Conservation (phyloP, 148 eudicot species). For the Vaccinium vitisidaea region DNA sequence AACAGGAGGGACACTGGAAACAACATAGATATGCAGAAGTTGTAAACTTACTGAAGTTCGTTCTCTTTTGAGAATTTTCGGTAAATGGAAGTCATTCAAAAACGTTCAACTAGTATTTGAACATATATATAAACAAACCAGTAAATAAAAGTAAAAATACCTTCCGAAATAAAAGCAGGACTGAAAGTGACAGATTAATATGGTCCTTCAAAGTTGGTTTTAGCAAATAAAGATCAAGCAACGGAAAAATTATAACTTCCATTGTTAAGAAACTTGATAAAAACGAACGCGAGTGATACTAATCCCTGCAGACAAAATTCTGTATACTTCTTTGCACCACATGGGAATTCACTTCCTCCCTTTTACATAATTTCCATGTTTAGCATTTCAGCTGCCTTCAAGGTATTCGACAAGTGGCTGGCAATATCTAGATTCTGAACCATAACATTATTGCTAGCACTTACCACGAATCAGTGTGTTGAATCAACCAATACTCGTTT, state of each 20-base stretch:
- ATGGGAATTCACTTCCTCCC: not conserved
- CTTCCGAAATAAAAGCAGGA: not conserved
- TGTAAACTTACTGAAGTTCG: not conserved
- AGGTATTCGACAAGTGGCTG: not conserved
- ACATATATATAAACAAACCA: not conserved
- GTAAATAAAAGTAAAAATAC: not conserved
- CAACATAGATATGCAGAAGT: not conserved
- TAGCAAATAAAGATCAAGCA: not conserved
- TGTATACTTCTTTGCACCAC: not conserved
- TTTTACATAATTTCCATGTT: not conserved
- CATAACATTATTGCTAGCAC: too few relatives aligned
- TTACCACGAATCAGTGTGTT: not conserved
- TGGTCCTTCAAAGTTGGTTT: not conserved
- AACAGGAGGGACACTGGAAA: not conserved
- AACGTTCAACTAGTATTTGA: not conserved
- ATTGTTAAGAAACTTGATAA: not conserved
- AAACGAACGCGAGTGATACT: not conserved
- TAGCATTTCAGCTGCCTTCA: not conserved
- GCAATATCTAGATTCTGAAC: not conserved
- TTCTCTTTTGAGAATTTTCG: not conserved
- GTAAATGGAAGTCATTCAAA: not conserved
- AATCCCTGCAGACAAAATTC: not conserved
- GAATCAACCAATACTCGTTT: not conserved
- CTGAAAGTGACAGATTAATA: slow-evolving; percentile 2
- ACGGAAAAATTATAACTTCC: not conserved